Evolutionary conservation across 805 yeast species (phyloP).

Genomic region (Yamadazyma paraphyllophila): DNA sequence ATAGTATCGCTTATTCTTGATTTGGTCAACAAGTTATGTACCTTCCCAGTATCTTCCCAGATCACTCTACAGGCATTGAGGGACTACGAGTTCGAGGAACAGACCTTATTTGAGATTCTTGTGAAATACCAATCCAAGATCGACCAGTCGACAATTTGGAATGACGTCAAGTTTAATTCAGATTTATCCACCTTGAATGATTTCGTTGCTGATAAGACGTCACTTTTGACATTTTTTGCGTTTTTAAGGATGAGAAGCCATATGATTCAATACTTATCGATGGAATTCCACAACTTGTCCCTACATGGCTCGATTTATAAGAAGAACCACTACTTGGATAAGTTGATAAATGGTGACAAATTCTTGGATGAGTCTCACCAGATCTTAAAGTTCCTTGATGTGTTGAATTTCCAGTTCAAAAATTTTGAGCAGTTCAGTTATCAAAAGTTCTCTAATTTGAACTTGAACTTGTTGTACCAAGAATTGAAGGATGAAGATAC

Average conservation of each 20-base stretch:
- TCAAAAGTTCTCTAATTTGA: conserved; percentile 26
- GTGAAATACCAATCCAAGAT: conserved; percentile 55
- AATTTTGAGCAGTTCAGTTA: conserved; percentile 43
- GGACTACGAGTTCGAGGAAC: conserved; percentile 22
- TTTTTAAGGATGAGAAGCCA: conserved; percentile 62
- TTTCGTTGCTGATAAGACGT: conserved; percentile 31
- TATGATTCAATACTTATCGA: conserved; percentile 61
- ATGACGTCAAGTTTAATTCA: conserved; percentile 41
- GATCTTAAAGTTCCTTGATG: conserved; percentile 66
- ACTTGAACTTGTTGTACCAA: conserved; percentile 34
- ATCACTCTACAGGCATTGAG: conserved; percentile 54
- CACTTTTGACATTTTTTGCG: conserved; percentile 54
- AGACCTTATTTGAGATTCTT: conserved; percentile 50
- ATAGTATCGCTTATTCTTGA: conserved; percentile 60
- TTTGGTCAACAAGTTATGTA: conserved; percentile 59
- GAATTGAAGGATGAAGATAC: conserved; percentile 18
- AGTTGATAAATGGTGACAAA: conserved; percentile 50
- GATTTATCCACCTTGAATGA: conserved; percentile 32
- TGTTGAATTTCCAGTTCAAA: conserved; percentile 55
- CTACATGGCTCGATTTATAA: conserved; percentile 47
- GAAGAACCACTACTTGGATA: conserved; percentile 49
- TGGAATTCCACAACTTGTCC: conserved; percentile 63
- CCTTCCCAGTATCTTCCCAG: conserved; percentile 52
- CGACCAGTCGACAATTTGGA: conserved; percentile 56
- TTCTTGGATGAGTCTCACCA: conserved; percentile 62